Conservation (phyloP, 163 green algal genomes). For the Scenedesmus sp. region DNA sequence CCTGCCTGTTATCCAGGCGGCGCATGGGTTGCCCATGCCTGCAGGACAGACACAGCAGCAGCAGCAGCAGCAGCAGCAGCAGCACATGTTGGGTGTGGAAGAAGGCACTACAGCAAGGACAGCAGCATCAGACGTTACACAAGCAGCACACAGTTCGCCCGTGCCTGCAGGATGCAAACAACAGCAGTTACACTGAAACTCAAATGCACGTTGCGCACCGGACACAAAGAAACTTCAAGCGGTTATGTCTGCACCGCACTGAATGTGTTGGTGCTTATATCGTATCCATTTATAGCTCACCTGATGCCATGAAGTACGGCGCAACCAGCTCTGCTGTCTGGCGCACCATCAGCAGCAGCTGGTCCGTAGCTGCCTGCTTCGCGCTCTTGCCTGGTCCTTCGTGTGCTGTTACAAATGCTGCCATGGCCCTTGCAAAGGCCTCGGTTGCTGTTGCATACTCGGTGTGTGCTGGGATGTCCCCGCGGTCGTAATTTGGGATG, state of each 20-base stretch:
- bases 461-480: slow-evolving; percentile 42
- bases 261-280: not conserved
- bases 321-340: slow-evolving; percentile 26
- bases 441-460: not conserved
- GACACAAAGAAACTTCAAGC: not conserved
- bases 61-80: too few relatives aligned
- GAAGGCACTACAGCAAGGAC: not conserved
- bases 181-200: not conserved
- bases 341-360: slow-evolving; percentile 31
- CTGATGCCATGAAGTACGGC: slow-evolving; percentile 43
- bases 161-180: not conserved
- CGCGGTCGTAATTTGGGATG: not conserved
- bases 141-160: not conserved
- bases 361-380: not conserved
- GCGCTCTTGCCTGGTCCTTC: not conserved
- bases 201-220: not conserved
- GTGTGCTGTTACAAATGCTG: slow-evolving; percentile 41
- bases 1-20: slow-evolving; percentile 31
- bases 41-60: not conserved
- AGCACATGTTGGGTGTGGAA: not conserved
- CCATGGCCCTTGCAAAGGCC: slow-evolving; percentile 14
- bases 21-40: slow-evolving; percentile 42
- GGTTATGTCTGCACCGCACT: not conserved
- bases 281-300: not conserved
- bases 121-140: not conserved